phyloP scores from a whole-genome alignment of 2,329 filamentous ascomycete genomes.

The Hypoxylon sp. region DNA sequence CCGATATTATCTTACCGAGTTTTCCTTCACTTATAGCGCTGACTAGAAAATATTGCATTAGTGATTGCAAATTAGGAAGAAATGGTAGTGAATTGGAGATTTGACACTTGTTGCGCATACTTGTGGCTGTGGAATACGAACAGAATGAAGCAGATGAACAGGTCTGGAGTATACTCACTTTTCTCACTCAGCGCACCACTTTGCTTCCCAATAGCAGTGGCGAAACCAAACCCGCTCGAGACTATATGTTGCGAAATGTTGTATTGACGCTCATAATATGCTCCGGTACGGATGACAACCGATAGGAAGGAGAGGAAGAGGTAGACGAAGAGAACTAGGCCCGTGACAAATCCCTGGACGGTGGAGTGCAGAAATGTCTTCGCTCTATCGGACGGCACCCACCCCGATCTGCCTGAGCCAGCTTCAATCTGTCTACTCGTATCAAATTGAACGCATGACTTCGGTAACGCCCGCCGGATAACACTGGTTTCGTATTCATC shows the following conservation, averaged over 20 bases:
- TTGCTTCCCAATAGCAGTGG: slow-evolving; percentile 67
- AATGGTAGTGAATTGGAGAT: neutral
- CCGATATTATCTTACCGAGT: slow-evolving; percentile 71
- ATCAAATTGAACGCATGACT: slow-evolving; percentile 43
- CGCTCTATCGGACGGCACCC: slow-evolving; percentile 42
- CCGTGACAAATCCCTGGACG: slow-evolving; percentile 70
- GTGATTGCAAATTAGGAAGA: slow-evolving; percentile 2
- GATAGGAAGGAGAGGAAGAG: slow-evolving; percentile 72
- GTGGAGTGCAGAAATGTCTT: slow-evolving; percentile 71
- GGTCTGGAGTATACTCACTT: slow-evolving; percentile 36
- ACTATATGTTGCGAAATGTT: slow-evolving; percentile 73
- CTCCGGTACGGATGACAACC: slow-evolving; percentile 66
- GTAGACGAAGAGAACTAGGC: slow-evolving; percentile 71
- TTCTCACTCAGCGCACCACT: slow-evolving; percentile 67
- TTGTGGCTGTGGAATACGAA: neutral
- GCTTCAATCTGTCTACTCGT: slow-evolving; percentile 16
- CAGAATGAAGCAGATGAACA: neutral
- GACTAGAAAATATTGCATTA: slow-evolving; percentile 53
- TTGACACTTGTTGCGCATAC: neutral
- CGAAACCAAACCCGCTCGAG: slow-evolving; percentile 65
- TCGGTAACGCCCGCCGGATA: slow-evolving; percentile 67
- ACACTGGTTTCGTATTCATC: slow-evolving; percentile 67
- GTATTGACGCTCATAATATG: slow-evolving; percentile 76
- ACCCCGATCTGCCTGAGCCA: slow-evolving; percentile 28
- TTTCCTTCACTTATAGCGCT: slow-evolving; percentile 75